These are phyloP conservation scores for Diaporthe sp. DNA, from an alignment of 2,329 filamentous ascomycete genomes.

Conservation along the genomic window DNA sequence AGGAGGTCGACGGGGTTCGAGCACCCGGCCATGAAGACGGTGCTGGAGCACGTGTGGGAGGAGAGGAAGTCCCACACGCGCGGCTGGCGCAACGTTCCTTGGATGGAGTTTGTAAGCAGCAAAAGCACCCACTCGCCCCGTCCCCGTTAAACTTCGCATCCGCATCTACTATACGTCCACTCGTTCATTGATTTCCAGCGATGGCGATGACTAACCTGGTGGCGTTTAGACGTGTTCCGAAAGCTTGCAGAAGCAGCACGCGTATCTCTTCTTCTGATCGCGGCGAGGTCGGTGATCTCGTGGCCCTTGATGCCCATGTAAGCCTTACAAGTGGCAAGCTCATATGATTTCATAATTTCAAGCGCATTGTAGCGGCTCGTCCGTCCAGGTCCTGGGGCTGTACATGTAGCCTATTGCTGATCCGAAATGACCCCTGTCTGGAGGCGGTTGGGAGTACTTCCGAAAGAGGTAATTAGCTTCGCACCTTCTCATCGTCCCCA, in stretches of 20 bases:
- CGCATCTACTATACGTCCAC: too few species aligned
- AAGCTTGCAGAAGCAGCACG: constrained; percentile 21
- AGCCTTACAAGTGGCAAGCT: not conserved
- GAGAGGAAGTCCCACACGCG: constrained; percentile 9
- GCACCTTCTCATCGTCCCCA: not conserved
- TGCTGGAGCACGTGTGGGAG: constrained; percentile 15
- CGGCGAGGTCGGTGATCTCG: not conserved
- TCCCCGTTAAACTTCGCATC: not conserved
- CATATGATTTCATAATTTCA: too few species aligned
- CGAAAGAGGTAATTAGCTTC: not conserved
- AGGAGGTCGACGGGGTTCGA: constrained; percentile 8
- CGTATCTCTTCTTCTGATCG: constrained; percentile 15
- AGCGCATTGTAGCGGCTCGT: not conserved
- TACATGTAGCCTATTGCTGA: not conserved
- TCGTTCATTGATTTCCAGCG: not conserved
- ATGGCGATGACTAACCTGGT: not conserved
- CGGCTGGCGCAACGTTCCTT: constrained; percentile 10
- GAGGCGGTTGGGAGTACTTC: constrained; percentile 3
- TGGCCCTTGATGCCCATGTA: not conserved
- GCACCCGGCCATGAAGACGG: constrained; percentile 23
- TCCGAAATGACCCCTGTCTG: not conserved
- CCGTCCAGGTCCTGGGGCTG: not conserved
- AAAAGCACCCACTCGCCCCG: not conserved
- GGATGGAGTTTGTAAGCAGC: constrained; percentile 19
- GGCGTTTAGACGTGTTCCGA: constrained; percentile 6